These are phyloP conservation scores for Sporothrix pseudoabietina DNA, from an alignment of 2,329 filamentous ascomycete genomes.

Conservation along the genomic window DNA sequence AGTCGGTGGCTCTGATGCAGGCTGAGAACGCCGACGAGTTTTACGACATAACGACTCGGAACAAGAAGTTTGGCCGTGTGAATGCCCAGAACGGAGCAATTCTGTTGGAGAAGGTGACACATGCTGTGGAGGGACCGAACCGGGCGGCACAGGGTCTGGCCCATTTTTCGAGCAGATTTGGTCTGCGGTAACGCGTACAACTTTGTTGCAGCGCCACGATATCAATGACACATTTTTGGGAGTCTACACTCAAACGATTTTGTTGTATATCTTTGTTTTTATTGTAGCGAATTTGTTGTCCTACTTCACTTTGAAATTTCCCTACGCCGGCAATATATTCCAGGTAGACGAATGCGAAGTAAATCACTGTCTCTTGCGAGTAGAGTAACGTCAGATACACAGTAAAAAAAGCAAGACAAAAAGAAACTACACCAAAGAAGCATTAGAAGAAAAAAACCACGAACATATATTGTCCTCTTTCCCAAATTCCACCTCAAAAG, in stretches of 20 bases:
- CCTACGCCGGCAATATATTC: neutral
- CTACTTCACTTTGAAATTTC: neutral
- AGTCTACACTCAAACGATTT: neutral
- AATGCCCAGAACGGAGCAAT: conserved; percentile 87
- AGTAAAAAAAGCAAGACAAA: neutral
- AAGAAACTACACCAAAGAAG: neutral
- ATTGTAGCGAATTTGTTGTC: neutral
- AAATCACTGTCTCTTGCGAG: neutral
- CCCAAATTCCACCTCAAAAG: conserved; percentile 5
- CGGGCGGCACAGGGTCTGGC: conserved; percentile 66
- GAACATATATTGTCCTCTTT: conserved; percentile 9
- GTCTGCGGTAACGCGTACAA: conserved; percentile 53
- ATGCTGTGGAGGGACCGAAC: conserved; percentile 60
- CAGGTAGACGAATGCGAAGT: neutral
- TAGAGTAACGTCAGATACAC: neutral
- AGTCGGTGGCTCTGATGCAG: conserved; percentile 87
- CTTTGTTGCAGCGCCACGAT: neutral
- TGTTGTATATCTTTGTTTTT: neutral
- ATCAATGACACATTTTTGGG: neutral
- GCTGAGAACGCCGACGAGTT: conserved; percentile 94
- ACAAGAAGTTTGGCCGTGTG: conserved; percentile 92
- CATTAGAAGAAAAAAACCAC: neutral
- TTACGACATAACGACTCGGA: conserved; percentile 85
- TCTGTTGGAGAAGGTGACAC: conserved; percentile 85
- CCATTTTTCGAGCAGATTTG: conserved; percentile 75